phyloP scores from a whole-genome alignment of 306 rosid genomes.

The Rosa multiflora region DNA sequence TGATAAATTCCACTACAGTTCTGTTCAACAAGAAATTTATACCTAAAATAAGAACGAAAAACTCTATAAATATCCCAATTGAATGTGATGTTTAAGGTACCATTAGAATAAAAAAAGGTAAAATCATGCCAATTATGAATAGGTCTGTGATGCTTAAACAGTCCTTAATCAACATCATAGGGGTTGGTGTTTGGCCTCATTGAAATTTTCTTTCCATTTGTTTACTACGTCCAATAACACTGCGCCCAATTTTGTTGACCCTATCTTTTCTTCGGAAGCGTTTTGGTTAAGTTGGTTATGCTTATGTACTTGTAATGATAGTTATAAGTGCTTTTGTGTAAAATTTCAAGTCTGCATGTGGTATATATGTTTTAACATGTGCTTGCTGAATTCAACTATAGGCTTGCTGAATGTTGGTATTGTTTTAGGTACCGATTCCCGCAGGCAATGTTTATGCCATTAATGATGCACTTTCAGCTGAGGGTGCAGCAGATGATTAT shows the following conservation, averaged over 20 bases:
- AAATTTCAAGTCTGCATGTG: background rate
- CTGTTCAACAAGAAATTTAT: background rate
- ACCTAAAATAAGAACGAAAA: background rate
- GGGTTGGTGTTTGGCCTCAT: background rate
- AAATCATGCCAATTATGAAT: background rate
- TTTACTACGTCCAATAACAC: conserved; percentile 10
- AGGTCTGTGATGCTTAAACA: background rate
- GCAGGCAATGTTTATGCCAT: conserved; percentile 66
- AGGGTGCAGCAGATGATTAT: conserved; percentile 93
- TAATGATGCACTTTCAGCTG: conserved; percentile 74
- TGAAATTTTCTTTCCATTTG: background rate
- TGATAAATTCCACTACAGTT: background rate
- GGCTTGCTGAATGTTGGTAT: background rate
- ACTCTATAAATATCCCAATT: background rate
- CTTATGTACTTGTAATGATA: background rate
- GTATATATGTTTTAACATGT: background rate
- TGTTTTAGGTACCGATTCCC: conserved; percentile 66
- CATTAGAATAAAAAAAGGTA: background rate
- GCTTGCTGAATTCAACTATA: background rate
- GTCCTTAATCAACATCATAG: background rate
- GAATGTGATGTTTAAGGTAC: background rate
- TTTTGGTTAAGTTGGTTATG: background rate
- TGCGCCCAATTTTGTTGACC: conserved; percentile 53
- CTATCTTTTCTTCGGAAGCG: background rate
- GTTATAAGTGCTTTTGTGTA: background rate